Conservation (phyloP, 768 basidiomycete genomes). For the Coprinopsis marcescibilis region DNA sequence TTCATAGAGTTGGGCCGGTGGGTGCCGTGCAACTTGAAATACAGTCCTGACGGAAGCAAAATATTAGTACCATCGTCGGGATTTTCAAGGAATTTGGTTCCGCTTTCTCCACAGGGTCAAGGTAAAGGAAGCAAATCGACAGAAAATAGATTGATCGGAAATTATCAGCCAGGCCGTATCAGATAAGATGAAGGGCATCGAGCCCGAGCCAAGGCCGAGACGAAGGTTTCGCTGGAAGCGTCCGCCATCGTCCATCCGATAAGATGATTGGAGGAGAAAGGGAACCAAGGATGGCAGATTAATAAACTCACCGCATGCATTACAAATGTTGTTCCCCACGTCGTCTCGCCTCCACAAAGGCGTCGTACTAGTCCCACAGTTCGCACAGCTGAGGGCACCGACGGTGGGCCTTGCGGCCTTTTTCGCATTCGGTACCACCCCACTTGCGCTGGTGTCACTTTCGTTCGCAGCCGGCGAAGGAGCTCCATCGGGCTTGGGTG, state of each 20-base stretch:
- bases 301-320: slow-evolving; percentile 80
- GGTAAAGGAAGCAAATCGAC: slow-evolving; percentile 4
- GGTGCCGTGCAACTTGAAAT: slow-evolving; percentile 96
- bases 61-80: too few species aligned
- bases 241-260: slow-evolving; percentile 23
- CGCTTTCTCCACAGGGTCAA: slow-evolving; percentile 4
- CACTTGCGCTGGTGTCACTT: slow-evolving; percentile 26
- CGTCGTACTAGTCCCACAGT: slow-evolving; percentile 86
- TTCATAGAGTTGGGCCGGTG: slow-evolving; percentile 99
- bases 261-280: slow-evolving; percentile 14
- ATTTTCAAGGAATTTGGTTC: background rate
- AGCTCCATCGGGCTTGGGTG: slow-evolving; percentile 11
- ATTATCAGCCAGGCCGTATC: background rate
- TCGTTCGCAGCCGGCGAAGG: slow-evolving; percentile 23
- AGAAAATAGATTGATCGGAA: background rate
- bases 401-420: slow-evolving; percentile 39
- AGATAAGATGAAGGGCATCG: slow-evolving; percentile 9
- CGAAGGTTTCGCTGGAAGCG: too few species aligned
- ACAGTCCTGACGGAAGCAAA: slow-evolving; percentile 74
- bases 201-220: too few species aligned
- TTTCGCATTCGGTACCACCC: slow-evolving; percentile 16
- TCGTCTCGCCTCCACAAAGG: slow-evolving; percentile 89
- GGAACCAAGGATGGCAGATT: slow-evolving; percentile 10
- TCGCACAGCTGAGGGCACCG: slow-evolving; percentile 78
- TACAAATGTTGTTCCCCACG: slow-evolving; percentile 90